Conservation (phyloP, 2,329 filamentous ascomycete species). For the Ustulina deusta region DNA sequence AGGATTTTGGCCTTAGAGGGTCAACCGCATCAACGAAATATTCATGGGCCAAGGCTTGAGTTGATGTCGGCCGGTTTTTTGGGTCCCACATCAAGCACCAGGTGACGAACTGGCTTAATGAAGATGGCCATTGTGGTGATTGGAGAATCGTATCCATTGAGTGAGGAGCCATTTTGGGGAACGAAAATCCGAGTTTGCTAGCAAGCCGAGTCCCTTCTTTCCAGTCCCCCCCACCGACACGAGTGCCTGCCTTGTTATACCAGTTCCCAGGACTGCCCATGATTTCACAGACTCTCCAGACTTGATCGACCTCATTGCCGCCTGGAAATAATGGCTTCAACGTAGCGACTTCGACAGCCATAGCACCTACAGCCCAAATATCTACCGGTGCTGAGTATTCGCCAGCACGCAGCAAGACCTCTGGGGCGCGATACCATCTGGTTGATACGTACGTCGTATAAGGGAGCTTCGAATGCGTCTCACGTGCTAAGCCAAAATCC, state of each 20-base stretch:
- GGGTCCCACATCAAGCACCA: conserved; percentile 99
- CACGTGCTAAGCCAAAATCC: conserved; percentile 96
- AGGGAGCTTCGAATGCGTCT: conserved; percentile 94
- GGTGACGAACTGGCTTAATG: conserved; percentile 92
- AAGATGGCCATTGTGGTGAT: conserved; percentile 88
- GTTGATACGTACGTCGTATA: conserved; percentile 99
- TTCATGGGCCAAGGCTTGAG: conserved; percentile 93
- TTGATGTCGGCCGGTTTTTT: conserved; percentile 88
- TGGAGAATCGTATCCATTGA: conserved; percentile 94
- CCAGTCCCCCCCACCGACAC: conserved; percentile 96
- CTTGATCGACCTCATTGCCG: conserved; percentile 97
- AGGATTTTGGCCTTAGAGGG: conserved; percentile 91
- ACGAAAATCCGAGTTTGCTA: conserved; percentile 97
- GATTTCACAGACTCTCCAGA: conserved; percentile 98
- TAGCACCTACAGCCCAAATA: conserved; percentile 98
- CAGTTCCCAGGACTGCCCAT: conserved; percentile 99
- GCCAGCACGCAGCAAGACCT: conserved; percentile 91
- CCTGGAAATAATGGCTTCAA: conserved; percentile 97
- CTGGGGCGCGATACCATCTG: conserved; percentile 96
- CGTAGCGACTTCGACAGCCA: conserved; percentile 98
- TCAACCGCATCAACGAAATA: conserved; percentile 95
- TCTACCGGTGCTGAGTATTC: conserved; percentile 98
- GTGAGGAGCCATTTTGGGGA: conserved; percentile 99
- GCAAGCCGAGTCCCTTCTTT: conserved; percentile 92
- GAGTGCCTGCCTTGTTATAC: conserved; percentile 90